Evolutionary conservation across 2,329 filamentous ascomycete species (phyloP).

Genomic region (Fusarium chlamydosporum): DNA sequence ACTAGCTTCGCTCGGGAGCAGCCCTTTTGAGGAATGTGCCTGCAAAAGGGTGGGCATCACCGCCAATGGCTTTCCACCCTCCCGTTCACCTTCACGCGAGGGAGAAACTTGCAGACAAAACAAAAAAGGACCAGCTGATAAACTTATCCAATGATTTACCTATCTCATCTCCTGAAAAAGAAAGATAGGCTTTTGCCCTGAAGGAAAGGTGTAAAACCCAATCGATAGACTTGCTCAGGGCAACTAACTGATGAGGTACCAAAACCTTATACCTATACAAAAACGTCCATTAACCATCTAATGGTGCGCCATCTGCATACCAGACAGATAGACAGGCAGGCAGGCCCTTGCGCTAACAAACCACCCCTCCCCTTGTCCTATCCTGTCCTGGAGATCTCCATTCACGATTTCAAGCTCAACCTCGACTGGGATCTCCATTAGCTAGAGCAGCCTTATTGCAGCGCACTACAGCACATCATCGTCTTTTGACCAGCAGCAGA

Average conservation of each 20-base stretch:
- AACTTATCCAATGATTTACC: not conserved
- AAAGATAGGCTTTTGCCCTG: constrained; percentile 8
- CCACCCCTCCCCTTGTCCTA: not conserved
- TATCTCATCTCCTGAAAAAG: not conserved
- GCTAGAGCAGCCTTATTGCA: not conserved
- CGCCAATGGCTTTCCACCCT: constrained; percentile 2
- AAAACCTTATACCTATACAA: constrained; percentile 7
- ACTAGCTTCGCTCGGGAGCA: constrained; percentile 46
- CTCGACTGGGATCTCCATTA: constrained; percentile 30
- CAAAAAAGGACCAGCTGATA: not conserved
- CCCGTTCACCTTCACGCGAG: constrained; percentile 21
- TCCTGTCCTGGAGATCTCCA: constrained; percentile 30
- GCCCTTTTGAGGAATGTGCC: constrained; percentile 48
- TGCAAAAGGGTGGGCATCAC: constrained; percentile 33
- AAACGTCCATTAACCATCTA: constrained; percentile 17
- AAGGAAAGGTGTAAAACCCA: constrained; percentile 5
- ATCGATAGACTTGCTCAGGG: constrained; percentile 24
- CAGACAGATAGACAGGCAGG: not conserved
- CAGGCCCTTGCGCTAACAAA: constrained; percentile 19
- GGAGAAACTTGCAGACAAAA: constrained; percentile 1
- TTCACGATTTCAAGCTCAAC: constrained; percentile 12
- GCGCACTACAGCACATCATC: not conserved
- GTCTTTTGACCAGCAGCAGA: not conserved
- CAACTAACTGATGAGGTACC: constrained; percentile 1
- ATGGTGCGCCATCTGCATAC: constrained; percentile 36